Evolutionary conservation across 2,329 filamentous ascomycete genomes (phyloP), one percentile per base, ranked within the genome.

Genomic region (Fonsecaea monophora): DNA sequence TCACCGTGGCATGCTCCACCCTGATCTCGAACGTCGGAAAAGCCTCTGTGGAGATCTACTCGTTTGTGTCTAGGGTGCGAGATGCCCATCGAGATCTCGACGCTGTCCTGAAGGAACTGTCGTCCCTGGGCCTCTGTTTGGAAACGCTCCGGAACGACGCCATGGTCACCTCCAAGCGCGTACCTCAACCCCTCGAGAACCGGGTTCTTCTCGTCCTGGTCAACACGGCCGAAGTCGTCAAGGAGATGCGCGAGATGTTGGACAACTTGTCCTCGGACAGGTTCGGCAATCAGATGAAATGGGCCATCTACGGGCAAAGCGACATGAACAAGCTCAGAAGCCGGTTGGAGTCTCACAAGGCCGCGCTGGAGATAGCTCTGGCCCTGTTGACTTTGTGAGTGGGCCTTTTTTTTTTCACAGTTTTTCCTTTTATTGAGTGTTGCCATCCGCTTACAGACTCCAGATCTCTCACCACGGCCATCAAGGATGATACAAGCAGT

Each of bases 311-410:
- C 25, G 53, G 18, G 18, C 53, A 54, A 32, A 54, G 15, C 53
- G 53, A 54, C 53, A 54, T 54, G 12, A 54, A 54, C 53, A 54
- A 54, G 21, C 53, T 54, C 9, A 54, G 53, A 32, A 54, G 32
- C 25, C 53, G 53, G 25, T 13, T 54, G 53, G 53, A 54, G 32
- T 54, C 53, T 54, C 53, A 54, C 53, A 54, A 54, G 18, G 53
- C 53, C 32, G 30, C 53, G 18, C 21, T 54, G 21, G 53, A 54
- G 18, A 54, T 54, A 7, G 53, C 53, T 8, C 25, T 54, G 13
- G 53, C 53, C 15, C 25, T 54, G 32, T 32, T 54, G 53, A 54
- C 18, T 32, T 25, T 54, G 53, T 54, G 25, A 34, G 53, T 34
- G 18, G 53, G 6, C 32, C 45, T 9, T n/a, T 50, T 50, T 18